phyloP scores from a whole-genome alignment of 805 yeast genomes.

The Brettanomyces sp. region DNA sequence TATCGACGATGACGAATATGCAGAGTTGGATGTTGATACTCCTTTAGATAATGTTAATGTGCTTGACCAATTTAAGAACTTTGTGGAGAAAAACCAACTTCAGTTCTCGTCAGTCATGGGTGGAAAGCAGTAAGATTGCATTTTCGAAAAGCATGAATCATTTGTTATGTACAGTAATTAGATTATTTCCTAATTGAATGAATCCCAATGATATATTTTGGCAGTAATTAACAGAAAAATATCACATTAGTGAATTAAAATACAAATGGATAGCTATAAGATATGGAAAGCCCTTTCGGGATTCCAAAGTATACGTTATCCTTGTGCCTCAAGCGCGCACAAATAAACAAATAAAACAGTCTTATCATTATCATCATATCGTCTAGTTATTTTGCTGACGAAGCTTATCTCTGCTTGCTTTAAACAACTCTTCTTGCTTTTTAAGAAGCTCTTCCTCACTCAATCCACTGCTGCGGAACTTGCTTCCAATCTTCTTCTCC shows the following conservation, averaged over 20 bases:
- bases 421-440: constrained; percentile 89
- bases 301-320: no score
- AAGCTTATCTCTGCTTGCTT: constrained; percentile 30
- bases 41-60: constrained; percentile 24
- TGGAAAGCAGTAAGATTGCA: neutral
- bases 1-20: constrained; percentile 18
- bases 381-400: constrained; percentile 16
- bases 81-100: constrained; percentile 6
- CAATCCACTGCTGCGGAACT: constrained; percentile 86
- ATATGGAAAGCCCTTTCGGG: no score
- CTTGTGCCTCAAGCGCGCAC: no score
- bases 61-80: constrained; percentile 21
- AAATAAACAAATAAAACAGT: neutral
- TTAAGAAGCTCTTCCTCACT: constrained; percentile 85
- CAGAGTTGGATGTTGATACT: constrained; percentile 24
- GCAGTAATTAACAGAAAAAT: no score
- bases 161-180: neutral
- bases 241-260: no score
- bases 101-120: neutral
- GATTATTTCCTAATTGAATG: neutral
- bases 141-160: no score
- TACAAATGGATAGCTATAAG: no score
- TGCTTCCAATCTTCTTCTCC: constrained; percentile 75
- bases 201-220: no score
- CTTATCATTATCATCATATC: neutral